Evolutionary conservation across 2,329 filamentous ascomycete genomes (phyloP).

Genomic region (Neofusicoccum laricinum): DNA sequence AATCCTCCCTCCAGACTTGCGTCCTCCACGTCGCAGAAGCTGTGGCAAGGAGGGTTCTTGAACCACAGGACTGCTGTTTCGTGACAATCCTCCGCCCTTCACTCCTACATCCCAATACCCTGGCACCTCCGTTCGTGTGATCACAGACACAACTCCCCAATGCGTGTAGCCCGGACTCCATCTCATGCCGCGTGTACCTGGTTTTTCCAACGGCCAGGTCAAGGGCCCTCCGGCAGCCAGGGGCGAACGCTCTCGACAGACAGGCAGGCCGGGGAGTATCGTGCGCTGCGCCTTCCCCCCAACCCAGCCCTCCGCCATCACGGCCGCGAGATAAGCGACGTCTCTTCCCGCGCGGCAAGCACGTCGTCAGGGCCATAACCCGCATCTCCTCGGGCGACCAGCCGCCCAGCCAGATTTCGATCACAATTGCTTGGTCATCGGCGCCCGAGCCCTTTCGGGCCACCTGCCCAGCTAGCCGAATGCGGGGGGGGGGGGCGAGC

Average conservation of each 20-base stretch:
- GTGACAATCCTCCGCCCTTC: not conserved
- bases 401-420: too few relatives aligned
- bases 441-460: too few relatives aligned
- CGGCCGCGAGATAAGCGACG: not conserved
- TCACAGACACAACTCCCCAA: not conserved
- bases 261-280: not conserved
- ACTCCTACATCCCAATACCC: not conserved
- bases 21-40: too few relatives aligned
- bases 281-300: too few relatives aligned
- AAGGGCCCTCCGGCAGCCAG: not conserved
- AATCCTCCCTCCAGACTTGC: too few relatives aligned
- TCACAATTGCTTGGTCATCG: too few relatives aligned
- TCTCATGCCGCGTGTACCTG: too few relatives aligned
- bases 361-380: not conserved
- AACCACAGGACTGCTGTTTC: not conserved
- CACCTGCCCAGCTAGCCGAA: too few relatives aligned
- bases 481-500: too few relatives aligned
- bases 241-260: not conserved
- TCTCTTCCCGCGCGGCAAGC: too few relatives aligned
- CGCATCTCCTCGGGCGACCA: too few relatives aligned
- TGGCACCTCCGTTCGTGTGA: not conserved
- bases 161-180: not conserved
- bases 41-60: too few relatives aligned
- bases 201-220: not conserved
- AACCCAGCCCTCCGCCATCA: not conserved